Conservation (phyloP, 306 rosid genomes). For the Calophaca sinica region DNA sequence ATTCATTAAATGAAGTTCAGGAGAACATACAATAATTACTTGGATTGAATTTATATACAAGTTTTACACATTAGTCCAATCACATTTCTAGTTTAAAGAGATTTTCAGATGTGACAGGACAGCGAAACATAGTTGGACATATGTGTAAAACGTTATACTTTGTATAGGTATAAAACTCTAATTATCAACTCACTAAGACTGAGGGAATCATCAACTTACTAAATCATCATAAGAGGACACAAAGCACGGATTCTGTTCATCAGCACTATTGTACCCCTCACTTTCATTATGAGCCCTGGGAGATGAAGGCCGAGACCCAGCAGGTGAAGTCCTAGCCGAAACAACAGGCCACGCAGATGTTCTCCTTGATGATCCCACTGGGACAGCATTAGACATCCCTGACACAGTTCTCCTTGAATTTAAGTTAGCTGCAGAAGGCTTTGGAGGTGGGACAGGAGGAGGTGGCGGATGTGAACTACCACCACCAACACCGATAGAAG, state of each 20-base stretch:
- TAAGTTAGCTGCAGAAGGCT: constrained; percentile 60
- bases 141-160: too few relatives aligned
- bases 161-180: too few relatives aligned
- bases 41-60: too few relatives aligned
- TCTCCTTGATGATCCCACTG: constrained; percentile 73
- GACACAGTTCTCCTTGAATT: constrained; percentile 63
- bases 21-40: not conserved
- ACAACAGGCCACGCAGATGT: constrained; percentile 75
- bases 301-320: constrained; percentile 84
- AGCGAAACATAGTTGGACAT: too few relatives aligned
- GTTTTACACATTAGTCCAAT: too few relatives aligned
- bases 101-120: not conserved
- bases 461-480: constrained; percentile 80
- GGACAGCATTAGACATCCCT: constrained; percentile 61
- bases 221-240: constrained; percentile 76
- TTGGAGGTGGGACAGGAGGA: constrained; percentile 93
- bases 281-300: constrained; percentile 88
- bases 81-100: too few relatives aligned
- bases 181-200: constrained; percentile 10
- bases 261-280: constrained; percentile 98
- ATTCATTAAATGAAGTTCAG: not conserved
- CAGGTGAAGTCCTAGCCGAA: constrained; percentile 76
- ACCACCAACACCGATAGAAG: constrained; percentile 40
- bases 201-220: constrained; percentile 64
- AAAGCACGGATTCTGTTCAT: constrained; percentile 81